Percentiles rank a stretch among this genome's conserved stretches.
Conservation (phyloP, 2,329 filamentous ascomycete genomes). For the Ophiostoma sp. region DNA sequence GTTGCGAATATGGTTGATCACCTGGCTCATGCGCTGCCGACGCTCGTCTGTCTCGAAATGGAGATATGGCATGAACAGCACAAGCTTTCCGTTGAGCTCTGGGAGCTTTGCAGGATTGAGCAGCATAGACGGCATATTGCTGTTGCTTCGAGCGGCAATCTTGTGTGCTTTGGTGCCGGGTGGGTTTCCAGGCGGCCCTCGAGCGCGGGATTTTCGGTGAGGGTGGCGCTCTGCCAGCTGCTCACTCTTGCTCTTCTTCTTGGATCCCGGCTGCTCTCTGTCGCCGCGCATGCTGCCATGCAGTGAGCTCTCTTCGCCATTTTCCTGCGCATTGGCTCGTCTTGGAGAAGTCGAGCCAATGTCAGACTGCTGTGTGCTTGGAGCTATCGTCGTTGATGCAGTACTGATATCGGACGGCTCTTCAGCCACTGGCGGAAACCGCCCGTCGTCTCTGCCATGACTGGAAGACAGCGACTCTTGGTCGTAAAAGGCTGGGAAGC, state of each 20-base stretch:
- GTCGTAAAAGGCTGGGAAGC: conserved; percentile 35
- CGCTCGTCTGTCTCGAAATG: conserved; percentile 58
- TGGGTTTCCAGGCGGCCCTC: conserved; percentile 36
- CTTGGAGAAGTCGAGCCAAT: neutral
- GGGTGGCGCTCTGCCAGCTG: conserved; percentile 37
- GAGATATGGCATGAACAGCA: conserved; percentile 55
- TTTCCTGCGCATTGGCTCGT: neutral
- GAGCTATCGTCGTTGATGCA: conserved; percentile 17
- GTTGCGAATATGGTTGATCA: conserved; percentile 38
- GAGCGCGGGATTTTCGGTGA: conserved; percentile 33
- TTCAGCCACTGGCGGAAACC: conserved; percentile 31
- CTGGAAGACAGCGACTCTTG: conserved; percentile 27
- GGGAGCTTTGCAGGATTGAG: conserved; percentile 33
- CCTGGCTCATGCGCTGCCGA: conserved; percentile 51
- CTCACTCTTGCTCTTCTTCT: conserved; percentile 37
- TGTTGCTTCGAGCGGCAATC: conserved; percentile 25
- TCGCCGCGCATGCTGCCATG: conserved; percentile 28
- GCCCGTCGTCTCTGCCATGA: conserved; percentile 30
- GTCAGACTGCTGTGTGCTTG: neutral
- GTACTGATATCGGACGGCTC: conserved; percentile 30
- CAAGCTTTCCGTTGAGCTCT: conserved; percentile 32
- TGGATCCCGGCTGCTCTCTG: conserved; percentile 21
- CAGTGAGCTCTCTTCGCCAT: neutral
- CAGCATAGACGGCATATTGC: conserved; percentile 27
- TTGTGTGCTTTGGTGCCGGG: conserved; percentile 34